Evolutionary conservation across 768 basidiomycete genomes (phyloP), one percentile per base, ranked within the genome.

Genomic region (Hericium rajendrae): DNA sequence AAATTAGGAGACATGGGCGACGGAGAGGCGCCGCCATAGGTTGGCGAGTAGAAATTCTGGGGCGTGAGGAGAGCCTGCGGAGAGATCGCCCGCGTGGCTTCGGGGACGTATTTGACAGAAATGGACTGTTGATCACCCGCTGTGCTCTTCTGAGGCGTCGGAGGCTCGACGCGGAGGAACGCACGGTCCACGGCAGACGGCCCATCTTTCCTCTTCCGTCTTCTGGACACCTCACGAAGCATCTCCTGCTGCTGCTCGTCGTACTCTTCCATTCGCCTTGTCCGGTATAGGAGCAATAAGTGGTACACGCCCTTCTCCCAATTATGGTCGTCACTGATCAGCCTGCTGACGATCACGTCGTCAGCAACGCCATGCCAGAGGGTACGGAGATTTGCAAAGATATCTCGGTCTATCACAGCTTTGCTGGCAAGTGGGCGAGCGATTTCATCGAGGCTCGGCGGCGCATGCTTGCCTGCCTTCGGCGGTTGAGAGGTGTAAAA

Each of bases 271-370:
- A 91, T 68, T 56, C 85, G 83, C 62, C 78, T 82, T 52, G 80
- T 79, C 48, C 94, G 83, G 71, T 97, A 97, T 61, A 83, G 83
- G 55, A 86, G 76, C n/a, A 99, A 77, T 4, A 97, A 73, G 66
- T 90, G 85, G 70, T 99, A 99, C 51, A 98, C 89, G 0, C 91
- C 91, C 72, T 99, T 97, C 69, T 98, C 92, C 89, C 92, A 94
- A 28, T 88, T 94, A 53, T 83, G 83, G 56, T 85, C 82, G 53
- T 73, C 65, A 64, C 78, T 84, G 66, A 72, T 76, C 64, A 99
- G 74, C 54, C 80, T 84, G 51, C 79, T 76, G 51, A 84, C 75
- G 55, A 98, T 83, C 32, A 87, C 84, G 10, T 80, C 78, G 55
- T 94, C 91, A 2, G 83, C 72, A 1, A 83, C 81, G 9, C 82